Percentiles rank a stretch among this genome's conserved stretches.
phyloP scores from a whole-genome alignment of 2,329 filamentous ascomycete species.

The Nigrograna mackinnonii region DNA sequence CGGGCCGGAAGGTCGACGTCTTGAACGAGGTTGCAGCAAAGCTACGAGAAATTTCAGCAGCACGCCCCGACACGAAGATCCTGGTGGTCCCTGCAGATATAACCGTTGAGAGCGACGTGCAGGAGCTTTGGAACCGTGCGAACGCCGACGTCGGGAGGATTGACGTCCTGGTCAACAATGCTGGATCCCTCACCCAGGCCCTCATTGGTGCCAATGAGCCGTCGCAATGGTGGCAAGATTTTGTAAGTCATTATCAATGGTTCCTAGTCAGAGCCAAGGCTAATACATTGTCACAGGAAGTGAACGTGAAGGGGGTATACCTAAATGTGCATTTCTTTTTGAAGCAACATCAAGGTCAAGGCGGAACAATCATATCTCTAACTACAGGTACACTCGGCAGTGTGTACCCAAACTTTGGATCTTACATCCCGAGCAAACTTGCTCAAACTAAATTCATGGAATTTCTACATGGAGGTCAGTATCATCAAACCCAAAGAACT shows the following conservation, averaged over 20 bases:
- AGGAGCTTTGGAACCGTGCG: slow-evolving; percentile 15
- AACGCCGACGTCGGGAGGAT: slow-evolving; percentile 20
- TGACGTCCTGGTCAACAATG: slow-evolving; percentile 26
- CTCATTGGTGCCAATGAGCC: slow-evolving; percentile 14
- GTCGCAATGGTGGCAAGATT: slow-evolving; percentile 18
- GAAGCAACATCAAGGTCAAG: slow-evolving; percentile 17
- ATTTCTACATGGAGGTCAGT: slow-evolving; percentile 16
- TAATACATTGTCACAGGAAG: slow-evolving; percentile 13
- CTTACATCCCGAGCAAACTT: slow-evolving; percentile 22
- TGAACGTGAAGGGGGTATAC: slow-evolving; percentile 25
- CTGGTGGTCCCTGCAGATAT: slow-evolving; percentile 15
- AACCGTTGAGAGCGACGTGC: slow-evolving; percentile 12
- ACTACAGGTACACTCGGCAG: slow-evolving; percentile 19
- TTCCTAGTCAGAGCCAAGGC: background rate
- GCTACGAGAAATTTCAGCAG: background rate
- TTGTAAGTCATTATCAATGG: slow-evolving; percentile 10
- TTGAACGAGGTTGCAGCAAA: background rate
- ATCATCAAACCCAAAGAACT: background rate
- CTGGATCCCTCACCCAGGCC: slow-evolving; percentile 13
- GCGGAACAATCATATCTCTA: slow-evolving; percentile 27
- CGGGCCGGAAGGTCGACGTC: slow-evolving; percentile 20
- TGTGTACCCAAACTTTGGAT: slow-evolving; percentile 17
- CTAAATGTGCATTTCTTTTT: slow-evolving; percentile 22
- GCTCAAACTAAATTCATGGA: slow-evolving; percentile 26
- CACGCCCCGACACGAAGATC: slow-evolving; percentile 6